Percentiles rank a stretch among this genome's conserved stretches.
These are phyloP conservation scores for Pseudogymnoascus sp. DNA, from an alignment of 2,329 filamentous ascomycete genomes.

Conservation along the genomic window DNA sequence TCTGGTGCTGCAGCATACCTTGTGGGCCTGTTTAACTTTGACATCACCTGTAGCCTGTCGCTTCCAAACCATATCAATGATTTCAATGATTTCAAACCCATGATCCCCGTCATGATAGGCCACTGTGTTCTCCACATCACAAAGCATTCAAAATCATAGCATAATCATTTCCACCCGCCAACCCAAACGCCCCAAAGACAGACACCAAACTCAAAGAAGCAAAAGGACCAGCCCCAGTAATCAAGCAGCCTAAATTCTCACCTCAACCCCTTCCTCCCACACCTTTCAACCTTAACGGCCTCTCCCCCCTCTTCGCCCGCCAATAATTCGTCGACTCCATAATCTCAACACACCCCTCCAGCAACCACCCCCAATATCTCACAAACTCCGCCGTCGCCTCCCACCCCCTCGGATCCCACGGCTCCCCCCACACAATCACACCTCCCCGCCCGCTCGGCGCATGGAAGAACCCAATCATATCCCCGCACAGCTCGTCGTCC, in stretches of 20 bases:
- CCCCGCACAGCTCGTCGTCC: slow-evolving; percentile 20
- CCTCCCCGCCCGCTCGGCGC: slow-evolving; percentile 13
- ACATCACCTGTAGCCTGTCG: too few species aligned
- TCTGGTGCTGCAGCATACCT: too few species aligned
- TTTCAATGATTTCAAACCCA: too few species aligned
- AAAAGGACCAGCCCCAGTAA: background rate
- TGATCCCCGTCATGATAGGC: too few species aligned
- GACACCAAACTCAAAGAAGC: background rate
- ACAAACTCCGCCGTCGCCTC: slow-evolving; percentile 25
- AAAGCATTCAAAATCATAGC: too few species aligned
- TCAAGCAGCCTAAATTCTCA: background rate
- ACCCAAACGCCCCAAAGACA: background rate
- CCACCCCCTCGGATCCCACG: slow-evolving; percentile 27
- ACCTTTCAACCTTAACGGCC: background rate
- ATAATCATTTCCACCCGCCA: too few species aligned
- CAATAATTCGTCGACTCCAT: slow-evolving; percentile 26
- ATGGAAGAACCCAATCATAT: slow-evolving; percentile 16
- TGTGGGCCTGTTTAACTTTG: too few species aligned
- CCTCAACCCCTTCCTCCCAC: background rate
- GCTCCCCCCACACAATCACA: slow-evolving; percentile 26
- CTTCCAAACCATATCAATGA: too few species aligned
- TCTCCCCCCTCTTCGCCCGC: slow-evolving; percentile 24
- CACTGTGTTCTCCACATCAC: too few species aligned
- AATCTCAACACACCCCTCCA: slow-evolving; percentile 23
- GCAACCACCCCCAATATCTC: slow-evolving; percentile 26